Base-by-base conservation (phyloP, 1,284 basidiomycete species). In the Lentinus polychrous region DNA sequence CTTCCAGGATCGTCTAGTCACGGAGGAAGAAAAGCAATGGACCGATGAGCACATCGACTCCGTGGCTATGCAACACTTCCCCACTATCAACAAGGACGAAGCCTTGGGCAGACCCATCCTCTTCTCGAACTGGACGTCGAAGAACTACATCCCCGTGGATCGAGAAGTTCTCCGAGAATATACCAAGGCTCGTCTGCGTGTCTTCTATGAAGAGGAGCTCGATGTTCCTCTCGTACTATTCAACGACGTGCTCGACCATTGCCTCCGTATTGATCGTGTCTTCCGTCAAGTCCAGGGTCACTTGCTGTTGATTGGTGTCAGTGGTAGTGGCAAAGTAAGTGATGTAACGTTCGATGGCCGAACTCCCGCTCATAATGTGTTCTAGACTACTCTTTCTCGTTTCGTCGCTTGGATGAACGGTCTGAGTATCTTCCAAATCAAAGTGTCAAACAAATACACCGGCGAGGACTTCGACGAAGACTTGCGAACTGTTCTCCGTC, bases 321-420 rank as follows among this genome's bases (percentile, higher is more conserved):
- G 91, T 57, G 96, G 96, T 39, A 94, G 92, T 63, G 97, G 97
- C 53, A 96, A 99, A 82, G 94, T 93, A 56, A 66, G 72, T 59
- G 12, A 7, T 41, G 40, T 46, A 38, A 17, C 22, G 10, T 45
- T 32, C 35, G 12, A 18, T 15, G 35, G 20, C 18, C 20, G 10
- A 35, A 44, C 36, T 33, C 33, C 10, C 42, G 42, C 48, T 45
- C 41, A 54, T 18, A 43, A 5, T 27, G 27, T 49, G 32, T 36
- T 43, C 55, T 60, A 96, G 90, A 99, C 96, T 1, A 99, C 95
- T 0, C 71, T 99, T 1, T 96, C 96, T 24, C 86, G 97, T 48
- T 99, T 99, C 66, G 96, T 99, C 37, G 96, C 96, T 0, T 99
- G 96, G 96, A 94, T 99, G 85, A 97, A 99, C 59, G 96, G 96